Base-by-base conservation (phyloP, 106 monocot species). In the Allium sativum region DNA sequence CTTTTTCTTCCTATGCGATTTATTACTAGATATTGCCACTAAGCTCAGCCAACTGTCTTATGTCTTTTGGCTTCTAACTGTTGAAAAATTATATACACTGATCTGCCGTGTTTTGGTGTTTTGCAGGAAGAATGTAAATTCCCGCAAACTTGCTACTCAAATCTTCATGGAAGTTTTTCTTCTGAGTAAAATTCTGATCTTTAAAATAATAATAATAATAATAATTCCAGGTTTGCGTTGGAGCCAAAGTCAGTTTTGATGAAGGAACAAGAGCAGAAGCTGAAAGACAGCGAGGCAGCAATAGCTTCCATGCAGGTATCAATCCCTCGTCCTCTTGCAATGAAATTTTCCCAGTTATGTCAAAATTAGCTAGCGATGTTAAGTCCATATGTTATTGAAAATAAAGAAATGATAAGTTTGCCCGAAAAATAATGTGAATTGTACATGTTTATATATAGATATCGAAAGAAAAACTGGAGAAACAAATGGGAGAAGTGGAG, bases 121-220 rank as follows among this genome's bases (percentile, higher is more conserved):
- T 77, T 84, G 73, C 84, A 92, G 92, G 92, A 45, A 92, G 77
- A 87, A 65, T 74, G 92, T 87, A 77, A 84, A 81, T 82, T 13
- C 47, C 55, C 16, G 10, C 62, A 51, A 62, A 51, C 53, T 18
- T 42, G 58, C 50, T 64, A 42, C 44, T 58, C 15, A 15, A 31
- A 31, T 31, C 31, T 31, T 31, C 31, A 31, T 1, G 31, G 5
- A 0, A 2, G 31, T 31, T 31, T 31, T 31, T 31, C 31, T 31
- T 31, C 31, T 3, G 31, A 31, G 31, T 31, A 31, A 31, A 31
- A 31, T 3, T 31, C 0, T 31, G 31, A 1, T 31, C 31, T 5
- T 31, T 31, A 1, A 1, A 0, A 31, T 1, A 31, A 0, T 3
- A 0, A 31, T 31, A 31, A 31, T 3, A 31, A 19, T 62, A 66